Conservation (phyloP, 2,329 filamentous ascomycete species). For the Aspergillus persii region DNA sequence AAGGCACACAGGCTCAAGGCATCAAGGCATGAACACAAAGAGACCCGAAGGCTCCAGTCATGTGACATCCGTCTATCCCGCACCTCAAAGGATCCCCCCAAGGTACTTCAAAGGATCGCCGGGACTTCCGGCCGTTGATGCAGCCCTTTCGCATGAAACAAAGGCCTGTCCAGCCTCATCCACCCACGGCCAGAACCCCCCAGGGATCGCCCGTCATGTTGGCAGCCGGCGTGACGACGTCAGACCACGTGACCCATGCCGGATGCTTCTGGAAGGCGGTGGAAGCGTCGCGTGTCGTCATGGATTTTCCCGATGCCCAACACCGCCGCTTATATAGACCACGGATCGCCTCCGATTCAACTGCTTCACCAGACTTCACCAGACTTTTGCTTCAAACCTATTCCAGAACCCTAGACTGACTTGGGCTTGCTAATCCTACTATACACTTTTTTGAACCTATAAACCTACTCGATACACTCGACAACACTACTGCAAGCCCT, state of each 20-base stretch:
- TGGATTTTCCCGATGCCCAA: conserved; percentile 16
- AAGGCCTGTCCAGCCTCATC: background rate
- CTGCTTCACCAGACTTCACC: no score
- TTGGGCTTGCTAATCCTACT: background rate
- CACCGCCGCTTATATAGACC: conserved; percentile 5
- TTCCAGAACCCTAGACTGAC: background rate
- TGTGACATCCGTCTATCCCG: background rate
- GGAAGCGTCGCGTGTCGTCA: conserved; percentile 33
- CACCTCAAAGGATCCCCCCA: no score
- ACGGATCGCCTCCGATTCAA: background rate
- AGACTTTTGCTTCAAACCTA: background rate
- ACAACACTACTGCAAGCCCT: background rate
- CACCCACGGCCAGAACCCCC: background rate
- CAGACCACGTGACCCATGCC: conserved; percentile 10
- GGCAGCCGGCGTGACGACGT: background rate
- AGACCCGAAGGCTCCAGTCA: background rate
- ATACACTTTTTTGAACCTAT: background rate
- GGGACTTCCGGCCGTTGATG: no score
- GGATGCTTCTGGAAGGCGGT: conserved; percentile 38
- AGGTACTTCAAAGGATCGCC: no score
- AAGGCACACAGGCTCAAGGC: background rate
- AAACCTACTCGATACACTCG: background rate
- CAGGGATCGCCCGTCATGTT: background rate
- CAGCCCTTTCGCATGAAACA: background rate
- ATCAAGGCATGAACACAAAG: background rate